Evolutionary conservation across 2,329 filamentous ascomycete species (phyloP).

Genomic region (Diaporthe caulivora): DNA sequence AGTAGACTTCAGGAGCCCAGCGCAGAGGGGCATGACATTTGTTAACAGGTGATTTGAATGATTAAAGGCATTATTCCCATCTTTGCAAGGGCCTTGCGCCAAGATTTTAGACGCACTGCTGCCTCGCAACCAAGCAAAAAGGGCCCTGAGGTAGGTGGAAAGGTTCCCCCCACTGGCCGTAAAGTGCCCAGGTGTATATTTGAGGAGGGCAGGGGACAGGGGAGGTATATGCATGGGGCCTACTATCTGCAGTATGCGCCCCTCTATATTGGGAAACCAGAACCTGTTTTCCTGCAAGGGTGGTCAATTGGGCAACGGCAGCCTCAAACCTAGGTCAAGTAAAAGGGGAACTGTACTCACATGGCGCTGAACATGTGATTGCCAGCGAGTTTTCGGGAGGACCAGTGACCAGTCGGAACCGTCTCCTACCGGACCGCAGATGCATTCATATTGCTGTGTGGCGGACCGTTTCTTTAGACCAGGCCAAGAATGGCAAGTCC

Average conservation of each 20-base stretch:
- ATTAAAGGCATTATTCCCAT: fast-evolving
- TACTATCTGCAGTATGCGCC: background rate
- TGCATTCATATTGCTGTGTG: background rate
- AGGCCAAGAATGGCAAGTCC: background rate
- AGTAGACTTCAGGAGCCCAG: no score
- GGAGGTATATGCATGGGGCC: background rate
- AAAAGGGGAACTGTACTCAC: background rate
- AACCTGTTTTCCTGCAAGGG: background rate
- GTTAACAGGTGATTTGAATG: background rate
- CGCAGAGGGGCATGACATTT: background rate
- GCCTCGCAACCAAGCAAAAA: background rate
- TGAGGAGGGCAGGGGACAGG: background rate
- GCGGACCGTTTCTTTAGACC: background rate
- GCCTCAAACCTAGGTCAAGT: background rate
- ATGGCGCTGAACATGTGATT: background rate
- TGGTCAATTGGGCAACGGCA: background rate
- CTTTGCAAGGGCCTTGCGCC: background rate
- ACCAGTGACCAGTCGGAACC: background rate
- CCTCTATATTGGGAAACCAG: background rate
- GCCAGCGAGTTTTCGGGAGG: background rate
- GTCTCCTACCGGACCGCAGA: background rate
- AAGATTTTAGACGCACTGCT: background rate
- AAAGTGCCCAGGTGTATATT: background rate
- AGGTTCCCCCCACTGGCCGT: background rate
- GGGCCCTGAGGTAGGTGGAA: no score